These are phyloP conservation scores for Tricholoma flavovirens DNA, from an alignment of 768 basidiomycete genomes.

Conservation along the genomic window DNA sequence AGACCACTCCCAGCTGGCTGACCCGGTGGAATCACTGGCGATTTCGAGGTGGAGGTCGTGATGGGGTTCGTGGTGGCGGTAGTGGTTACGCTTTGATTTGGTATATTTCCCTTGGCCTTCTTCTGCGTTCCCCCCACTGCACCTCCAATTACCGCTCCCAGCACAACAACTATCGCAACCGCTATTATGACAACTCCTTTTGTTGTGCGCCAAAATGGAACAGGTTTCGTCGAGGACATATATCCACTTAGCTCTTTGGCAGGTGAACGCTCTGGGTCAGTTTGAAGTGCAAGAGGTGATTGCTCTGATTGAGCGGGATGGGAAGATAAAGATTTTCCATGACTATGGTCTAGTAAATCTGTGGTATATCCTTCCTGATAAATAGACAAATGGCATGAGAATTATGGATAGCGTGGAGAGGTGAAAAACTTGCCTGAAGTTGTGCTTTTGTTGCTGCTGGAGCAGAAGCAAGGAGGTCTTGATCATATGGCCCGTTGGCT, in stretches of 20 bases:
- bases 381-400: background rate
- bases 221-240: constrained; percentile 8
- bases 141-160: constrained; percentile 53
- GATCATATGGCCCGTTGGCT: constrained; percentile 26
- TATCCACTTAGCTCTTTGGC: constrained; percentile 16
- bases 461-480: constrained; percentile 29
- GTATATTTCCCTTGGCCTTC: background rate
- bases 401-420: background rate
- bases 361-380: constrained; percentile 50
- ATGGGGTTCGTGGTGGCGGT: no score
- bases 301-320: background rate
- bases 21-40: no score
- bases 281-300: constrained; percentile 10
- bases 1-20: no score
- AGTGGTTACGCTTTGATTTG: background rate
- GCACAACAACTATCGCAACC: constrained; percentile 32
- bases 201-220: constrained; percentile 46
- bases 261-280: constrained; percentile 15
- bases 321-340: constrained; percentile 11
- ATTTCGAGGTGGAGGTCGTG: no score
- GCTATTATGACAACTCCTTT: constrained; percentile 36
- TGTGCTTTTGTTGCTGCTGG: constrained; percentile 35
- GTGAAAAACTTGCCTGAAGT: constrained; percentile 25
- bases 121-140: constrained; percentile 45
- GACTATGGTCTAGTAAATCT: constrained; percentile 31